Evolutionary conservation across 148 eudicot genomes (phyloP), one percentile per base, ranked within the genome.

Genomic region (Camellia lanceoleosa): DNA sequence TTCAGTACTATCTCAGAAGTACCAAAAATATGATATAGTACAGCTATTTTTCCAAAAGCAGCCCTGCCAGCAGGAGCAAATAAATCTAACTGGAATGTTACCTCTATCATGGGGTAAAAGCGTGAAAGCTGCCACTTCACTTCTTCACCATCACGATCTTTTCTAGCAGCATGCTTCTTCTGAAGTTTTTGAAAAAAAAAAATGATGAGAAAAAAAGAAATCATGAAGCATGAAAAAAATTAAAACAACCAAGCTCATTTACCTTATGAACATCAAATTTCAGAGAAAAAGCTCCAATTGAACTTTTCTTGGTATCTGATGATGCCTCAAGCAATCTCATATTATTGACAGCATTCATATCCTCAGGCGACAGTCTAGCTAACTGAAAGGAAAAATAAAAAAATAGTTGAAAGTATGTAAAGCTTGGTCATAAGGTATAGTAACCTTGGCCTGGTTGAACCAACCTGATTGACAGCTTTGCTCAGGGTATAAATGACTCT

Each of bases 61-160:
- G 4, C 43, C 9, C 3, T 23, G 71, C 80, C 61, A 71, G 7
- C 12, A 70, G 16, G 62, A 64, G 12, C 11, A 20, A 68, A 38
- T 13, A 51, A 54, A n/a, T 41, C 41, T 78, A 19, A 11, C 65
- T 38, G 42, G 74, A 43, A 58, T 80, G 19, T 44, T 87, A 96
- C 99, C 97, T 96, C 99, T 67, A 96, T 84, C 87, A 93, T 81
- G 77, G 99, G 99, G 83, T 93, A 96, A 86, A 96, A 96, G 59
- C 98, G 98, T 63, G 92, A 92, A 81, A 93, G 84, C 69, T 93
- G 97, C 98, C 98, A 96, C 49, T 80, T 77, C 67, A 81, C 82
- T 84, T 91, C 97, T 89, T 91, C 95, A 78, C 92, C 97, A 80
- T 80, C 74, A 72, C 98, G 97, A 61, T 96, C 99, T 87, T 93